These are phyloP conservation scores for Lactarius akahatsu DNA, from an alignment of 768 basidiomycete genomes.

Conservation along the genomic window DNA sequence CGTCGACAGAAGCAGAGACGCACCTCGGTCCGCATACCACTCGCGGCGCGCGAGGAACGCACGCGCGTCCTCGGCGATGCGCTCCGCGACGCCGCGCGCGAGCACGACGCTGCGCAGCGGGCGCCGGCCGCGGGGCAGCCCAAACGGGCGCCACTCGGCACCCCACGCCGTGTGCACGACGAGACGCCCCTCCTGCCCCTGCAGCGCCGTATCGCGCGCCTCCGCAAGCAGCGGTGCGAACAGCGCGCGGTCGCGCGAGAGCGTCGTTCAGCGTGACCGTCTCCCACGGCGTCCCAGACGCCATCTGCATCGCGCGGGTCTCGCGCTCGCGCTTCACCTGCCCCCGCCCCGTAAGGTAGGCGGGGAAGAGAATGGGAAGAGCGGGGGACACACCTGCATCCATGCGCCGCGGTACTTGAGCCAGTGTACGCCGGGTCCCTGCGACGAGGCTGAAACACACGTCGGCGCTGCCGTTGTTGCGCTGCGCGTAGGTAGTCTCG, in stretches of 20 bases:
- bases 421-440: constrained; percentile 91
- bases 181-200: constrained; percentile 86
- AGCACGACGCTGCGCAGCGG: constrained; percentile 89
- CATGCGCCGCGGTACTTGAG: constrained; percentile 88
- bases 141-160: constrained; percentile 94
- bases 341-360: background rate
- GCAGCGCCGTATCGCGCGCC: constrained; percentile 86
- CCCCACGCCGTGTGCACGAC: constrained; percentile 98
- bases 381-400: constrained; percentile 75
- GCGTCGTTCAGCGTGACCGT: constrained; percentile 93
- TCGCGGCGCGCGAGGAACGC: constrained; percentile 78
- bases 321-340: constrained; percentile 95
- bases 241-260: constrained; percentile 79
- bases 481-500: constrained; percentile 86
- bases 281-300: constrained; percentile 95
- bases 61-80: constrained; percentile 75
- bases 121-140: constrained; percentile 83
- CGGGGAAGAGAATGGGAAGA: background rate
- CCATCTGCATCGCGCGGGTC: constrained; percentile 85
- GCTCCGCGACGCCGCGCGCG: constrained; percentile 76
- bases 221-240: constrained; percentile 82
- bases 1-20: constrained; percentile 29
- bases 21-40: constrained; percentile 97
- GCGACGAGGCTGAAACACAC: constrained; percentile 93
- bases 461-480: constrained; percentile 87